Conservation (phyloP, 169 alveolate species). For the Sarcocystis neurona region DNA sequence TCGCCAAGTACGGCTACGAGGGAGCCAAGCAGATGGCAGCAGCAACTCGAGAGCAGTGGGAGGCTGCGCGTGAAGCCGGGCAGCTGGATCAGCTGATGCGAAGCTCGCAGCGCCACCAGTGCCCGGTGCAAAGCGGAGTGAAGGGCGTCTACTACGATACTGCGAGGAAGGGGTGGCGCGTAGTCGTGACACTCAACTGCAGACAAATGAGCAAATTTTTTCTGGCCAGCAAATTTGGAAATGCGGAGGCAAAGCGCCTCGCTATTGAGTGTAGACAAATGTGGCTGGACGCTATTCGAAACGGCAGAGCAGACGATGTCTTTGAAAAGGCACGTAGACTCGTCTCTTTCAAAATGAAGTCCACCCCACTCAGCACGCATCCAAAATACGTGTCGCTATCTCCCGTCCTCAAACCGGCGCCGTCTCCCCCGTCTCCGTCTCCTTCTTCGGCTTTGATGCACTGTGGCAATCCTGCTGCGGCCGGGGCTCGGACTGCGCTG, state of each 20-base stretch:
- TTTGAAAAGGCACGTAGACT: constrained; percentile 30
- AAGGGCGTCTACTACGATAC: constrained; percentile 48
- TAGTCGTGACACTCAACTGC: constrained; percentile 24
- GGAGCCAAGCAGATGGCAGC: constrained; percentile 31
- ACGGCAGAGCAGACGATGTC: constrained; percentile 41
- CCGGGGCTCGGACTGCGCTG: neutral
- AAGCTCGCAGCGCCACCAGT: constrained; percentile 20
- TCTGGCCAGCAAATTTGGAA: constrained; percentile 35
- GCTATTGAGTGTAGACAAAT: constrained; percentile 33
- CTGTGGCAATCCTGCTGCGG: neutral
- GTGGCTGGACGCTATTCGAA: constrained; percentile 28
- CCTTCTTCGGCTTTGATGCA: neutral
- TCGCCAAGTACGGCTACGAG: constrained; percentile 38
- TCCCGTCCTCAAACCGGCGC: neutral
- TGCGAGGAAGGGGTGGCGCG: constrained; percentile 42
- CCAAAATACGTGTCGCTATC: neutral
- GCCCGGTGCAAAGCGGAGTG: constrained; percentile 45
- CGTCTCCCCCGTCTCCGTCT: neutral
- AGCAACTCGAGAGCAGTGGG: constrained; percentile 36
- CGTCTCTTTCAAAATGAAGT: constrained; percentile 21
- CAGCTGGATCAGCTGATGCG: constrained; percentile 30
- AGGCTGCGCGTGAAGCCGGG: constrained; percentile 37
- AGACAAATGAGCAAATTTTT: constrained; percentile 33
- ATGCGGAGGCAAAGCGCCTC: constrained; percentile 37
- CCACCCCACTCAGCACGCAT: neutral